A percentile compares a stretch with the other conserved stretches of the same genome.
These are phyloP conservation scores for Colletotrichum gloeosporioides DNA, from an alignment of 2,329 filamentous ascomycete species.

Conservation along the genomic window DNA sequence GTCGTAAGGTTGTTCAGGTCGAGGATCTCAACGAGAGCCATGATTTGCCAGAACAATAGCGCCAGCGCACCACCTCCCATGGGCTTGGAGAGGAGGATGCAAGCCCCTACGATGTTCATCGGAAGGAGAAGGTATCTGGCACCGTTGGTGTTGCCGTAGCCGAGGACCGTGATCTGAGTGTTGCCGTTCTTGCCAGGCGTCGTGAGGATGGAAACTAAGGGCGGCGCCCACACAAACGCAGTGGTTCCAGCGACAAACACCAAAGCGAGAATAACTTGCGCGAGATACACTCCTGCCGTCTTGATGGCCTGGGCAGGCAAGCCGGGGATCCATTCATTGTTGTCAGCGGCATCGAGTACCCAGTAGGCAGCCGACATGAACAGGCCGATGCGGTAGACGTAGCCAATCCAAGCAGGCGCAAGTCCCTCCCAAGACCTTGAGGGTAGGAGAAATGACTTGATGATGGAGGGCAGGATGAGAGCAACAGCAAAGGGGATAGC, in stretches of 20 bases:
- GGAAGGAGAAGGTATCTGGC: conserved; percentile 87
- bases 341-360: conserved; percentile 88
- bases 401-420: conserved; percentile 83
- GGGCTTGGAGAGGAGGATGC: conserved; percentile 87
- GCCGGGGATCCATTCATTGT: conserved; percentile 76
- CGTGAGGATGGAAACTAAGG: conserved; percentile 76
- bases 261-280: conserved; percentile 80
- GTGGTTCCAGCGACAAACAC: conserved; percentile 84
- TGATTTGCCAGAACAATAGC: conserved; percentile 85
- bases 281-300: conserved; percentile 75
- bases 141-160: conserved; percentile 93
- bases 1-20: conserved; percentile 66
- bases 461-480: conserved; percentile 72
- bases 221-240: conserved; percentile 85
- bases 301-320: conserved; percentile 70
- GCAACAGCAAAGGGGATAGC: conserved; percentile 78
- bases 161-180: conserved; percentile 77
- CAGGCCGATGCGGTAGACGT: conserved; percentile 78
- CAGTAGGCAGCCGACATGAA: conserved; percentile 82
- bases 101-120: conserved; percentile 76
- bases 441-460: conserved; percentile 81
- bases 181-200: conserved; percentile 47
- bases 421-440: conserved; percentile 89
- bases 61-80: conserved; percentile 89
- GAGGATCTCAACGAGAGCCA: conserved; percentile 74